Evolutionary conservation across 768 basidiomycete genomes (phyloP).

Genomic region (Phylloporus rhodoxanthus): DNA sequence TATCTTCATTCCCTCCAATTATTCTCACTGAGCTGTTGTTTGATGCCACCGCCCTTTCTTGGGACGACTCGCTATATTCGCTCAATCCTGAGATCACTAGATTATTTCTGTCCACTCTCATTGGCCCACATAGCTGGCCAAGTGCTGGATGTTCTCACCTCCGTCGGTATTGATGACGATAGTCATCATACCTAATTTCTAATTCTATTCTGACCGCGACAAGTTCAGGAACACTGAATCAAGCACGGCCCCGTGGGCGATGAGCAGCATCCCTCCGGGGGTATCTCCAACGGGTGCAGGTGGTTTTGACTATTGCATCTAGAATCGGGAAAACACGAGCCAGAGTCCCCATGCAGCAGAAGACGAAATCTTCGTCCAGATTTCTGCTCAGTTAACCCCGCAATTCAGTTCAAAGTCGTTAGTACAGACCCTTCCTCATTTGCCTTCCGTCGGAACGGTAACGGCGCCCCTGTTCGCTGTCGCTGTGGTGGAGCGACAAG

Average conservation of each 20-base stretch:
- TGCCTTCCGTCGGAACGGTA: conserved; percentile 16
- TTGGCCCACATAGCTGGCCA: conserved; percentile 8
- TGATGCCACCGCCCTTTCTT: conserved; percentile 5
- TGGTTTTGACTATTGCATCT: neutral
- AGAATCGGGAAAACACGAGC: conserved; percentile 14
- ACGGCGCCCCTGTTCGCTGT: neutral
- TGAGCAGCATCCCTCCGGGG: conserved; percentile 6
- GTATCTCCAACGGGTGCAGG: neutral
- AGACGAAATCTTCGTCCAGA: neutral
- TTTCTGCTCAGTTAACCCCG: neutral
- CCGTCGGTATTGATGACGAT: neutral
- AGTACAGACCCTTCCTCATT: neutral
- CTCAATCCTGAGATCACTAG: conserved; percentile 13
- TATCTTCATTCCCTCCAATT: neutral
- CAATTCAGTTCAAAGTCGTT: neutral
- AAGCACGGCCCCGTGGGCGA: conserved; percentile 8
- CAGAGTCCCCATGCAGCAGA: neutral
- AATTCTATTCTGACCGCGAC: neutral
- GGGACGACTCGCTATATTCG: conserved; percentile 10
- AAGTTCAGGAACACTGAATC: neutral
- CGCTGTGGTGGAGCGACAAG: neutral
- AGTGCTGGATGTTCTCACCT: neutral
- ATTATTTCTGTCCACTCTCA: conserved; percentile 5
- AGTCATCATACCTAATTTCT: neutral
- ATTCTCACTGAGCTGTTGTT: conserved; percentile 16